Percentiles rank a stretch among this genome's conserved stretches.
These are phyloP conservation scores for Cotoneaster glaucophyllus DNA, from an alignment of 306 rosid species.

Conservation along the genomic window DNA sequence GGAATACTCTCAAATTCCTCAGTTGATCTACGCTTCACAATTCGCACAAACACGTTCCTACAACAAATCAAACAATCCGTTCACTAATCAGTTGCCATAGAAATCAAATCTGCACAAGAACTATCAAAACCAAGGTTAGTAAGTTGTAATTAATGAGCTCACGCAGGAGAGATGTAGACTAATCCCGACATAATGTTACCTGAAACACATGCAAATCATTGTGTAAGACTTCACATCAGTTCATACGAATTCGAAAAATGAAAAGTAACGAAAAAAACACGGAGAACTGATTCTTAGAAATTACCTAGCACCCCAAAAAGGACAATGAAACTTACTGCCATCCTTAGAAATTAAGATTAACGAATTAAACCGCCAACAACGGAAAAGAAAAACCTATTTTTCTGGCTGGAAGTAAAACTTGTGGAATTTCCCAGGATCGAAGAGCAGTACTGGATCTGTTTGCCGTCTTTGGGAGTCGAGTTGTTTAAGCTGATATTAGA, in stretches of 20 bases:
- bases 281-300: too few species aligned
- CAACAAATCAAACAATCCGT: neutral
- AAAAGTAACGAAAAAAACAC: neutral
- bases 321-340: neutral
- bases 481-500: neutral
- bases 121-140: neutral
- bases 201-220: neutral
- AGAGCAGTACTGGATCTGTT: neutral
- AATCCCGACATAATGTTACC: constrained; percentile 25
- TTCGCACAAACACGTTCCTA: constrained; percentile 21
- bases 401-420: neutral
- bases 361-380: neutral
- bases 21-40: constrained; percentile 19
- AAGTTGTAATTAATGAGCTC: neutral
- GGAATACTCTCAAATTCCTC: constrained; percentile 33
- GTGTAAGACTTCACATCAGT: neutral
- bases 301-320: constrained; percentile 9
- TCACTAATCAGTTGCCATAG: neutral
- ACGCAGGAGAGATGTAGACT: constrained; percentile 30
- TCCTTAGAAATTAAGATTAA: neutral
- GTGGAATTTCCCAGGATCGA: neutral
- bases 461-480: neutral
- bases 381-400: neutral
- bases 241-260: neutral
- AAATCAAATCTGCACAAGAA: neutral